Percentiles rank a stretch among this genome's conserved stretches.
Evolutionary conservation across 257 asterid species (phyloP).

Genomic region (Nicotiana obtusifolia): DNA sequence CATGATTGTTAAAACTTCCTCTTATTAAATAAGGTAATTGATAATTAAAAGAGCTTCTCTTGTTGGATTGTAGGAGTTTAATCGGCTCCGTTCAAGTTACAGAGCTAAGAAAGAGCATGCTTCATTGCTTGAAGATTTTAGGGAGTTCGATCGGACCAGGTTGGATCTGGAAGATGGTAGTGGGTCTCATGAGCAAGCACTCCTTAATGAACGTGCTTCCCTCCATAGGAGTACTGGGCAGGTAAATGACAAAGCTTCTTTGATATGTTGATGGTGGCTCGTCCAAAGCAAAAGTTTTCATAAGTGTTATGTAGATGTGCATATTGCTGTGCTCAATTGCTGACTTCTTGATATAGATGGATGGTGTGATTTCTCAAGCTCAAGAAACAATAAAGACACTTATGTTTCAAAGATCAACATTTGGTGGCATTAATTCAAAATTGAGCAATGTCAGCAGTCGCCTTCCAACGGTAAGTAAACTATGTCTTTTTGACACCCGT

Average conservation of each 20-base stretch:
- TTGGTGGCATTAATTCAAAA: constrained; percentile 83
- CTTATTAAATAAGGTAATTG: neutral
- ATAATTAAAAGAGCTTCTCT: constrained; percentile 1
- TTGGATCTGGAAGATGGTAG: constrained; percentile 92
- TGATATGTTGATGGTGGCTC: neutral
- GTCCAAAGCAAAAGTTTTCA: neutral
- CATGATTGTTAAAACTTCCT: neutral
- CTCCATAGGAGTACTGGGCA: constrained; percentile 73
- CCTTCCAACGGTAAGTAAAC: constrained; percentile 74
- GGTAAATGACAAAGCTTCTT: constrained; percentile 33
- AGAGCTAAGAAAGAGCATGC: constrained; percentile 97
- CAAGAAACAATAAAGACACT: constrained; percentile 91
- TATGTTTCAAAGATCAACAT: constrained; percentile 81
- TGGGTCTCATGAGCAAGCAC: constrained; percentile 78
- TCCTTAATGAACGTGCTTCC: constrained; percentile 82
- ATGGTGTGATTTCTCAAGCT: constrained; percentile 87
- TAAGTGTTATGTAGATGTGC: neutral
- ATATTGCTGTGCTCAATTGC: neutral
- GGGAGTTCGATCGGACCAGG: constrained; percentile 92
- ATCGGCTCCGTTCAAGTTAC: constrained; percentile 77
- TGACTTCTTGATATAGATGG: constrained; percentile 51
- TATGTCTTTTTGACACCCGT: neutral
- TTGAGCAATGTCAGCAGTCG: constrained; percentile 95
- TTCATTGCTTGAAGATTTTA: constrained; percentile 87
- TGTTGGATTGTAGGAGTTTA: constrained; percentile 58